Evolutionary conservation across 169 alveolate genomes (phyloP).

Genomic region (Plasmodium blacklocki): DNA sequence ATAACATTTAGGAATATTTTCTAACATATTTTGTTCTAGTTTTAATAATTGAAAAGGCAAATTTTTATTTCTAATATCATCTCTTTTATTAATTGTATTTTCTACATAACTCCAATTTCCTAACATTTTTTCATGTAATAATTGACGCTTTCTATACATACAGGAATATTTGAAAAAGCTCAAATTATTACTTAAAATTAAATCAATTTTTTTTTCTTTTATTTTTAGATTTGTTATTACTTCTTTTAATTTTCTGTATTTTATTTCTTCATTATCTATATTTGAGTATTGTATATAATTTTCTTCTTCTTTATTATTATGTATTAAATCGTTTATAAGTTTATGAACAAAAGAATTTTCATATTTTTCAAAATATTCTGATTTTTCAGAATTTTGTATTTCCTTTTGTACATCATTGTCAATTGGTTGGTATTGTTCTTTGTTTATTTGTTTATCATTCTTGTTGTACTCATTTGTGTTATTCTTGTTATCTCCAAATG

Average conservation of each 20-base stretch:
- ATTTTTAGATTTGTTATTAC: constrained; percentile 52
- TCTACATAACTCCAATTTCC: constrained; percentile 84
- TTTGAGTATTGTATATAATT: constrained; percentile 28
- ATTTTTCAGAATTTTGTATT: too few relatives aligned
- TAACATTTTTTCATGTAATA: constrained; percentile 82
- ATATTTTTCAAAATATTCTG: too few relatives aligned
- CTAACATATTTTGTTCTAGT: constrained; percentile 77
- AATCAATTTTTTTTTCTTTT: constrained; percentile 76
- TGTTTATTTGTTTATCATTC: background rate
- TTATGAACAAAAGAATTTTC: constrained; percentile 1
- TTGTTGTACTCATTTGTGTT: background rate
- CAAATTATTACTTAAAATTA: constrained; percentile 74
- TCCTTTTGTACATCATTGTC: too few relatives aligned
- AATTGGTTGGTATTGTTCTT: background rate
- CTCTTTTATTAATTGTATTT: constrained; percentile 29
- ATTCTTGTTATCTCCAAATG: background rate
- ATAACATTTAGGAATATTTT: constrained; percentile 80
- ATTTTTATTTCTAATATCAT: constrained; percentile 80
- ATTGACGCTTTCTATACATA: constrained; percentile 83
- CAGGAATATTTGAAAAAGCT: constrained; percentile 77
- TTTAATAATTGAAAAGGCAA: constrained; percentile 86
- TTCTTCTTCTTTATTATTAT: constrained; percentile 34
- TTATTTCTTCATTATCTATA: constrained; percentile 49
- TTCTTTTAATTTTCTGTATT: constrained; percentile 38
- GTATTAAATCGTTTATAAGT: constrained; percentile 14